Evolutionary conservation across 2,329 filamentous ascomycete genomes (phyloP).

Genomic region (Aspergillus fischeri): DNA sequence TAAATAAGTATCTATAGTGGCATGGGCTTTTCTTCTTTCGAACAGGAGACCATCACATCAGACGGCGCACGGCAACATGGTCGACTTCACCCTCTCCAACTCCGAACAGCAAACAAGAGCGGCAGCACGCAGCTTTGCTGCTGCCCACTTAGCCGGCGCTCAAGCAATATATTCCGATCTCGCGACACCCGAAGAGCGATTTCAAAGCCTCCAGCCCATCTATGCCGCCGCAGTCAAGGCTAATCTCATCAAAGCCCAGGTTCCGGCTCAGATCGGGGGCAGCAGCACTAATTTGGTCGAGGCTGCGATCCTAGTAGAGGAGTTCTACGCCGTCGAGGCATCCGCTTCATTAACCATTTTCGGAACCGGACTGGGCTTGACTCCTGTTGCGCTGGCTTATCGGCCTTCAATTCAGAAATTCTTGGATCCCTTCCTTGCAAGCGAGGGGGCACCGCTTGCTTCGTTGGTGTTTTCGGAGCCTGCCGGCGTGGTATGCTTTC

Average conservation of each 20-base stretch:
- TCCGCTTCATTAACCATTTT: slow-evolving; percentile 49
- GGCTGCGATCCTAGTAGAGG: slow-evolving; percentile 50
- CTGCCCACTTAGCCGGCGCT: background rate
- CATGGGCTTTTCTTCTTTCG: too few relatives aligned
- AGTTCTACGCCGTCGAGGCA: slow-evolving; percentile 51
- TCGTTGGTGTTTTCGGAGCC: slow-evolving; percentile 53
- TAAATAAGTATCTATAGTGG: too few relatives aligned
- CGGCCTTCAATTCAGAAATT: slow-evolving; percentile 41
- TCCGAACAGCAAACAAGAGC: background rate
- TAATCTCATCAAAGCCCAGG: slow-evolving; percentile 47
- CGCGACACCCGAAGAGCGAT: slow-evolving; percentile 35
- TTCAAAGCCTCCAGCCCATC: slow-evolving; percentile 46
- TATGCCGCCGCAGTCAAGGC: slow-evolving; percentile 43
- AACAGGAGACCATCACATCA: too few relatives aligned
- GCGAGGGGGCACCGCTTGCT: slow-evolving; percentile 46
- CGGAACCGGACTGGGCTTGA: slow-evolving; percentile 50
- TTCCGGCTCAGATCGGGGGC: slow-evolving; percentile 47
- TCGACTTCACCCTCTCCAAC: slow-evolving; percentile 3
- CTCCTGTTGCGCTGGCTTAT: slow-evolving; percentile 47
- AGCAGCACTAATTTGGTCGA: slow-evolving; percentile 44
- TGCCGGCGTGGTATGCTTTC: slow-evolving; percentile 33
- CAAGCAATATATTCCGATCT: slow-evolving; percentile 12
- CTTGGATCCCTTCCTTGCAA: slow-evolving; percentile 46
- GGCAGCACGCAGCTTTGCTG: slow-evolving; percentile 2
- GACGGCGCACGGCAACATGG: background rate